These are phyloP conservation scores for Apiospora aurea DNA, from an alignment of 2,329 filamentous ascomycete genomes.

Conservation along the genomic window DNA sequence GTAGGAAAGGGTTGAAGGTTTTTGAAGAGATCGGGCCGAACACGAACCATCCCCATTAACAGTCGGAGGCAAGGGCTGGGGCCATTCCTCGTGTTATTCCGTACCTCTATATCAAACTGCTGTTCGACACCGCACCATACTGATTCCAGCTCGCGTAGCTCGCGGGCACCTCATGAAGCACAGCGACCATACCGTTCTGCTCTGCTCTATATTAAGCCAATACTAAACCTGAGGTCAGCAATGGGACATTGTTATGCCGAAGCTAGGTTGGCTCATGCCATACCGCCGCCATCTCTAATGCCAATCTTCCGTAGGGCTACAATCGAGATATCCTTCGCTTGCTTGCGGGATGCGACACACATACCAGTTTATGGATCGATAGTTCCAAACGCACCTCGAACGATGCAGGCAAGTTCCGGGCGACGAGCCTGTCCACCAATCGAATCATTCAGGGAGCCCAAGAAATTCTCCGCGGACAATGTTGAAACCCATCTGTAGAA, in stretches of 20 bases:
- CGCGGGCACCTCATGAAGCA: neutral
- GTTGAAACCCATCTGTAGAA: neutral
- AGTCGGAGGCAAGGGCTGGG: neutral
- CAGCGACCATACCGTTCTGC: neutral
- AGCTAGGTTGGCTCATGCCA: neutral
- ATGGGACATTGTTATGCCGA: neutral
- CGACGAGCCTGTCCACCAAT: neutral
- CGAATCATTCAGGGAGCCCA: neutral
- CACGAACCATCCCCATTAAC: neutral
- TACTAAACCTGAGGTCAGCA: neutral
- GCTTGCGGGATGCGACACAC: neutral
- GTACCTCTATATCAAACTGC: neutral
- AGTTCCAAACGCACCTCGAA: neutral
- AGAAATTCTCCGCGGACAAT: neutral
- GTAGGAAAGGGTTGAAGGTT: constrained; percentile 65
- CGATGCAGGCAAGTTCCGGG: neutral
- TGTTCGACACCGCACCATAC: neutral
- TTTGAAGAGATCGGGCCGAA: constrained; percentile 63
- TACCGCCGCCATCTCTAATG: neutral
- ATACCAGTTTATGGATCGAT: neutral
- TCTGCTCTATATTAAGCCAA: neutral
- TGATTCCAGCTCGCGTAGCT: neutral
- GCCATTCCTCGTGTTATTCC: neutral
- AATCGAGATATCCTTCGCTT: neutral
- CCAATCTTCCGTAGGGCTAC: neutral